Conservation (phyloP, 1,284 basidiomycete species). For the Rhodotorula sp. region DNA sequence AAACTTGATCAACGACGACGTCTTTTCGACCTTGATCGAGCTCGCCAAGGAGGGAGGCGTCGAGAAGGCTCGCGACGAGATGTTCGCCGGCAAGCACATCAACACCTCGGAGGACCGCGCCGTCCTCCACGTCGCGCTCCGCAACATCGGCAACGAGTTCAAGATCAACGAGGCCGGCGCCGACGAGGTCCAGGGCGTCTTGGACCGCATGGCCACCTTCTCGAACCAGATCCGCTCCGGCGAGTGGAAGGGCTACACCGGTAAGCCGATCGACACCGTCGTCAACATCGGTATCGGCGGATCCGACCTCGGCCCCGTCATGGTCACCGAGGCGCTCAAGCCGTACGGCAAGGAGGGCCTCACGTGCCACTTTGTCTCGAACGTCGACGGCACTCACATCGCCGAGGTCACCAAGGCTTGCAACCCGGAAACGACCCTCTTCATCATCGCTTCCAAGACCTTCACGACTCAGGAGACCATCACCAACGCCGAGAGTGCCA, state of each 20-base stretch:
- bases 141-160: conserved; percentile 69
- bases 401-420: conserved; percentile 80
- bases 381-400: conserved; percentile 97
- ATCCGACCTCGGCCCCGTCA: conserved; percentile 95
- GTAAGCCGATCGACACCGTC: conserved; percentile 88
- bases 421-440: conserved; percentile 90
- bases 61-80: conserved; percentile 81
- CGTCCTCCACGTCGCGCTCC: conserved; percentile 90
- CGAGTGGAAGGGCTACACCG: conserved; percentile 94
- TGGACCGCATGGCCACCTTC: conserved; percentile 90
- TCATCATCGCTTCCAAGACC: conserved; percentile 97
- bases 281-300: conserved; percentile 99
- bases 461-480: conserved; percentile 99
- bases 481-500: conserved; percentile 92
- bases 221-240: conserved; percentile 80
- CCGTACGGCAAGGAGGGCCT: conserved; percentile 87
- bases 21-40: conserved; percentile 66
- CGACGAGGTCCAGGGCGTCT: conserved; percentile 76
- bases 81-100: conserved; percentile 96
- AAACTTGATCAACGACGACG: conserved; percentile 86
- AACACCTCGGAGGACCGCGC: conserved; percentile 97
- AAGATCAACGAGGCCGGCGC: conserved; percentile 76
- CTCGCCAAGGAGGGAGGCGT: conserved; percentile 84
- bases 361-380: conserved; percentile 86
- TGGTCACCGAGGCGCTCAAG: conserved; percentile 98